These are phyloP conservation scores for Zanthoxylum bungeanum DNA, from an alignment of 345 rosid species.

Conservation along the genomic window DNA sequence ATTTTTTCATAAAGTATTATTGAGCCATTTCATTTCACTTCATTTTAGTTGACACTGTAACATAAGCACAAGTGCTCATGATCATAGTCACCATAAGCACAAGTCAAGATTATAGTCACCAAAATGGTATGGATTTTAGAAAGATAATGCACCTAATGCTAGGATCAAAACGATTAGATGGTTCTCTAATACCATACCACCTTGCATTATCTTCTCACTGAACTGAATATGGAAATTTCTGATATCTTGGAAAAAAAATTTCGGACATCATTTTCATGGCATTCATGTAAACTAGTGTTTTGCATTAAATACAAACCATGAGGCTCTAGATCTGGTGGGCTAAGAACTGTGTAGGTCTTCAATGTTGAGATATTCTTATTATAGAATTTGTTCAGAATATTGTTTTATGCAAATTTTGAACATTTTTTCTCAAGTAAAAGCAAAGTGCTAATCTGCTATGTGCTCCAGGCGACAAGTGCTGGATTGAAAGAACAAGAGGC, in stretches of 20 bases:
- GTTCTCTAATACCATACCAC: not conserved
- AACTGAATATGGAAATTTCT: not conserved
- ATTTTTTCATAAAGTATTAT: too few species aligned
- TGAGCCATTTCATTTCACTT: not conserved
- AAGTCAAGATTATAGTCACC: too few species aligned
- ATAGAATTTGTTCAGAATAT: not conserved
- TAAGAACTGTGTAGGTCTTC: too few species aligned
- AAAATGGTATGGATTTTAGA: not conserved
- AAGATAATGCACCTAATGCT: not conserved
- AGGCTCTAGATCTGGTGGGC: too few species aligned
- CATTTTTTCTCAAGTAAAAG: slow-evolving; percentile 3
- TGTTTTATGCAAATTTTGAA: not conserved
- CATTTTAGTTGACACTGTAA: not conserved
- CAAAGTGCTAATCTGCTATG: too few species aligned
- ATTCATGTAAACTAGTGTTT: too few species aligned
- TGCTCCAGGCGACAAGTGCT: slow-evolving; percentile 84
- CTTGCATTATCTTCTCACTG: not conserved
- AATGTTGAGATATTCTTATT: not conserved
- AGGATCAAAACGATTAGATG: not conserved
- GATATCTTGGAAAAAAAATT: not conserved
- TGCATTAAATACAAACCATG: too few species aligned
- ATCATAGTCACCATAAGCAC: too few species aligned
- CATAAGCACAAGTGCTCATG: not conserved
- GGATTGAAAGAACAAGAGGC: slow-evolving; percentile 98
- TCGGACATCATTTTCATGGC: not conserved